Evolutionary conservation across 2,329 filamentous ascomycete species (phyloP).

Genomic region (Onygenales sp.): DNA sequence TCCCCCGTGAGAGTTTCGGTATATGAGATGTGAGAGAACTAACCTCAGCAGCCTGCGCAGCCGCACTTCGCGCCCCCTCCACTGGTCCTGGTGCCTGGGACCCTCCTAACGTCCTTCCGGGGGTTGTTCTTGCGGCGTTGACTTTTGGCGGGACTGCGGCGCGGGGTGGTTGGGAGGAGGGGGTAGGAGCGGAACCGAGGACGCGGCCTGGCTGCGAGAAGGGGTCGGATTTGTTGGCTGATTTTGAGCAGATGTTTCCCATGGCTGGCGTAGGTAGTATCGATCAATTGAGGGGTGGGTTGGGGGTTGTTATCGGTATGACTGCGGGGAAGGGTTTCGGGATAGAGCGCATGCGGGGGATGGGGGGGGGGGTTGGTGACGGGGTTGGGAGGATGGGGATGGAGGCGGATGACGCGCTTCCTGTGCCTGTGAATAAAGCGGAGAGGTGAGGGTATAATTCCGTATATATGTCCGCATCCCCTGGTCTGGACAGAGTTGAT

Average conservation of each 20-base stretch:
- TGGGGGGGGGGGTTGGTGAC: background rate
- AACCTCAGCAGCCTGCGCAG: conserved; percentile 79
- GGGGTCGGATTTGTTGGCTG: conserved; percentile 47
- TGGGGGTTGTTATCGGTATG: background rate
- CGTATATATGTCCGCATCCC: too few species aligned
- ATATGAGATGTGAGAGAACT: conserved; percentile 21
- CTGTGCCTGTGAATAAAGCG: too few species aligned
- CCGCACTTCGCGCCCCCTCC: conserved; percentile 54
- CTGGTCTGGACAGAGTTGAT: background rate
- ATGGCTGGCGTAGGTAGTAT: conserved; percentile 39
- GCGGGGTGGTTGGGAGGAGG: conserved; percentile 40
- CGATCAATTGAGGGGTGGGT: background rate
- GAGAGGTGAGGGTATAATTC: too few species aligned
- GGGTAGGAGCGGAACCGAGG: conserved; percentile 48
- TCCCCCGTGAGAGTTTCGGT: background rate
- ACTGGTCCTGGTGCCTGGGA: conserved; percentile 20
- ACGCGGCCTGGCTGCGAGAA: conserved; percentile 66
- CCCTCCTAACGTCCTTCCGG: conserved; percentile 57
- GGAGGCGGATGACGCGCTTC: too few species aligned
- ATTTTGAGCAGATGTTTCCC: conserved; percentile 81
- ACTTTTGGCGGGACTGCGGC: conserved; percentile 39
- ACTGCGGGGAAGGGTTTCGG: background rate
- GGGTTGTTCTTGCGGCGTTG: conserved; percentile 36
- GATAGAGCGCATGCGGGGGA: background rate
- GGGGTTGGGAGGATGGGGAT: too few species aligned